Conservation (phyloP, 2,329 filamentous ascomycete genomes). For the Beauveria australis region DNA sequence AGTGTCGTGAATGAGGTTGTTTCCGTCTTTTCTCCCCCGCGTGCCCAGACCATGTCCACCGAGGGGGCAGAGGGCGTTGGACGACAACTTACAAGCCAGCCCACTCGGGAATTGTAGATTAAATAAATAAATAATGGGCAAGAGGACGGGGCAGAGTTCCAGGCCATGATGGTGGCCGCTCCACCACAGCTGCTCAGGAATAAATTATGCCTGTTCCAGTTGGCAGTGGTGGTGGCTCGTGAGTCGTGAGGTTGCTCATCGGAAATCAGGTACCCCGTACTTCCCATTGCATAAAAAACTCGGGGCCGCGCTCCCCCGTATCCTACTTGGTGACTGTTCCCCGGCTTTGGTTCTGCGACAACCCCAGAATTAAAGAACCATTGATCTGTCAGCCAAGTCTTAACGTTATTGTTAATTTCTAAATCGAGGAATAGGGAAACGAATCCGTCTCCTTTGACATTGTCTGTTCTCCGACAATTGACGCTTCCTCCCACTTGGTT, state of each 20-base stretch:
- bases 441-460: background rate
- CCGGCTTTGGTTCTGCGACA: slow-evolving; percentile 8
- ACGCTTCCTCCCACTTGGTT: background rate
- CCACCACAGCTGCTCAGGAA: slow-evolving; percentile 1
- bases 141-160: slow-evolving; percentile 7
- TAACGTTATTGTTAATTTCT: background rate
- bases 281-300: slow-evolving; percentile 17
- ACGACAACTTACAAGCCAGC: background rate
- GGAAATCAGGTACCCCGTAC: slow-evolving; percentile 2
- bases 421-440: background rate
- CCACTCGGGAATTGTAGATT: background rate
- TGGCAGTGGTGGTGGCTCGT: background rate
- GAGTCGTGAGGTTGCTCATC: background rate
- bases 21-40: background rate
- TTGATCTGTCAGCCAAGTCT: background rate
- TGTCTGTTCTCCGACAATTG: background rate
- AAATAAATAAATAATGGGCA: background rate
- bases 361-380: slow-evolving; percentile 1
- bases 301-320: slow-evolving; percentile 5
- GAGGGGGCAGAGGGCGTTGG: background rate
- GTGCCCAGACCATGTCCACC: background rate
- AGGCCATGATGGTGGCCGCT: slow-evolving; percentile 6
- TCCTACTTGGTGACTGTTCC: background rate
- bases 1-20: background rate
- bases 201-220: background rate